Percentiles rank a stretch among this genome's conserved stretches.
phyloP scores from a whole-genome alignment of 768 basidiomycete species.

The Fomitopsis pulvina region DNA sequence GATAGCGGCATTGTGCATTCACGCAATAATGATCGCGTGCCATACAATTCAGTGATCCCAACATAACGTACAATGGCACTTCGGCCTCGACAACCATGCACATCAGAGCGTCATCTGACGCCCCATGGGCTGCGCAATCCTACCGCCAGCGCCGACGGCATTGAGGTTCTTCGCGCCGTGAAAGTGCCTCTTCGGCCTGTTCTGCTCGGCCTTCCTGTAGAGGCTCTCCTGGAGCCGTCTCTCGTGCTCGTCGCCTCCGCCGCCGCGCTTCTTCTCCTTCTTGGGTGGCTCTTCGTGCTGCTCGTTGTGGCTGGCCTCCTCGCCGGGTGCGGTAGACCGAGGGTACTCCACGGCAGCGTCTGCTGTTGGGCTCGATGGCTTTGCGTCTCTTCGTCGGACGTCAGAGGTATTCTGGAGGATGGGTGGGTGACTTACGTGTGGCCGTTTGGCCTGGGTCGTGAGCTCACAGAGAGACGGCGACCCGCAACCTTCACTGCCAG shows the following conservation, averaged over 20 bases:
- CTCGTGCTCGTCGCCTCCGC: constrained; percentile 19
- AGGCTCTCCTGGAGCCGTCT: constrained; percentile 16
- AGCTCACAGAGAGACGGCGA: constrained; percentile 14
- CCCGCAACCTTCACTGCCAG: constrained; percentile 19
- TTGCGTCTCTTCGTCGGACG: constrained; percentile 6
- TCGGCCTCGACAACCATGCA: too few species aligned
- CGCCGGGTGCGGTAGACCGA: constrained; percentile 15
- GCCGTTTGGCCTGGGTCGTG: constrained; percentile 9
- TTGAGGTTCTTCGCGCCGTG: constrained; percentile 3
- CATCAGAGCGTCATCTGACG: background rate
- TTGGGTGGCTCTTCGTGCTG: constrained; percentile 16
- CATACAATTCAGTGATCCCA: too few species aligned
- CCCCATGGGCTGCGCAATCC: constrained; percentile 14
- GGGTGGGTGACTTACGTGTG: constrained; percentile 3
- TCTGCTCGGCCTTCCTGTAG: constrained; percentile 15
- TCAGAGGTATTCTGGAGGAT: background rate
- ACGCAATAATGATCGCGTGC: too few species aligned
- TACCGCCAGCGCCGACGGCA: constrained; percentile 10
- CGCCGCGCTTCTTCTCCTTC: constrained; percentile 13
- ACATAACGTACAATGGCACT: too few species aligned
- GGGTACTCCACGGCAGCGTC: constrained; percentile 12
- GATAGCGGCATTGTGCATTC: too few species aligned
- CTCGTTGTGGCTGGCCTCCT: constrained; percentile 7
- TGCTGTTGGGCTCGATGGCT: background rate
- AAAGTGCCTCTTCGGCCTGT: constrained; percentile 14